Conservation (phyloP, 805 yeast species). For the Priceomyces medius region DNA sequence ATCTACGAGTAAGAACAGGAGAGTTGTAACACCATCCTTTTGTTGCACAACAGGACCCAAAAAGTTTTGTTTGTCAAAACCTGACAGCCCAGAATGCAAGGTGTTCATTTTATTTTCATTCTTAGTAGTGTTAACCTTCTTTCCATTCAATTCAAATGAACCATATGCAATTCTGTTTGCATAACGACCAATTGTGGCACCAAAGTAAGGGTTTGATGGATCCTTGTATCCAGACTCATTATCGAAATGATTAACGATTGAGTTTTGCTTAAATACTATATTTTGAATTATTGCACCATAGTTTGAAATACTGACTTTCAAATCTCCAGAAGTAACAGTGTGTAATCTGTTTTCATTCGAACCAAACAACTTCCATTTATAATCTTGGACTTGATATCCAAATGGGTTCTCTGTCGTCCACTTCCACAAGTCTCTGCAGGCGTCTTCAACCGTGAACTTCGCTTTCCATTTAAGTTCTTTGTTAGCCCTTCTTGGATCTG, state of each 20-base stretch:
- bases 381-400: constrained; percentile 47
- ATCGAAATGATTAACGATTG: constrained; percentile 41
- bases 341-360: constrained; percentile 35
- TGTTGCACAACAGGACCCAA: constrained; percentile 52
- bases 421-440: constrained; percentile 73
- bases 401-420: constrained; percentile 71
- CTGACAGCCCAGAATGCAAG: constrained; percentile 56
- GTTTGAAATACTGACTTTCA: constrained; percentile 45
- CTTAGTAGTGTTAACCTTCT: constrained; percentile 37
- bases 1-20: constrained; percentile 44
- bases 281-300: constrained; percentile 53
- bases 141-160: constrained; percentile 39
- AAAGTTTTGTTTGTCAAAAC: constrained; percentile 51
- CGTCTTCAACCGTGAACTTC: constrained; percentile 52
- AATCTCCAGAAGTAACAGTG: constrained; percentile 29
- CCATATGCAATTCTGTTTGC: constrained; percentile 60
- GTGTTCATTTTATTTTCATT: constrained; percentile 39
- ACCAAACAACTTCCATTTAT: constrained; percentile 32
- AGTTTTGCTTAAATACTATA: constrained; percentile 36
- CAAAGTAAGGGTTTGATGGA: constrained; percentile 50
- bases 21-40: constrained; percentile 27
- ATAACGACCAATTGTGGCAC: constrained; percentile 64
- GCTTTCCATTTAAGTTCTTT: constrained; percentile 66
- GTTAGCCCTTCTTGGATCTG: constrained; percentile 66
- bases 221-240: constrained; percentile 28